Percentiles rank a stretch among this genome's conserved stretches.
Conservation (phyloP, 2,329 filamentous ascomycete species). For the Paraphaeosphaeria sporulosa region DNA sequence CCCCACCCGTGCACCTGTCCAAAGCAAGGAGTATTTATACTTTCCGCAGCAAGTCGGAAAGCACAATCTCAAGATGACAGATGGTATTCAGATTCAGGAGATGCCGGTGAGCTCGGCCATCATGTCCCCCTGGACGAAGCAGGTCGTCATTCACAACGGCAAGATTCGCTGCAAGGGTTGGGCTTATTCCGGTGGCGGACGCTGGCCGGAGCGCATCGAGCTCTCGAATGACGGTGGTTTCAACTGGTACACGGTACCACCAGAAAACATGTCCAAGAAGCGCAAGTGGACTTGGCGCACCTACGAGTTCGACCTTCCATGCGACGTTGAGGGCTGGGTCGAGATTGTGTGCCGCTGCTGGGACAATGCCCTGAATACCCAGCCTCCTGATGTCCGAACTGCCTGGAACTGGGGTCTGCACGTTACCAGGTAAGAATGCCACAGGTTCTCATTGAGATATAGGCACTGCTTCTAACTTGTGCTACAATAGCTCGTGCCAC, state of each 20-base stretch:
- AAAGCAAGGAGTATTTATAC: no score
- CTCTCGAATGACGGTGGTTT: constrained; percentile 69
- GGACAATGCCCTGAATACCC: constrained; percentile 57
- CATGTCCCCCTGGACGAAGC: constrained; percentile 70
- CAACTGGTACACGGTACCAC: constrained; percentile 69
- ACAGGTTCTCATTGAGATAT: no score
- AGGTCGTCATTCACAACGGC: constrained; percentile 65
- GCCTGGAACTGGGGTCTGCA: constrained; percentile 71
- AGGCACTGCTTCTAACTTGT: no score
- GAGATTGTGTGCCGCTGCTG: constrained; percentile 54
- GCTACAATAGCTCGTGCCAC: constrained; percentile 67
- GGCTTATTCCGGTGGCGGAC: constrained; percentile 52
- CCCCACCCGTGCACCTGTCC: no score
- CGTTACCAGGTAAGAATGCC: no score
- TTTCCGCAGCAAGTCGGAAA: no score
- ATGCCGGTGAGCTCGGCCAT: constrained; percentile 75
- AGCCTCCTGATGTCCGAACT: constrained; percentile 53
- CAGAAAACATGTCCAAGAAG: constrained; percentile 67
- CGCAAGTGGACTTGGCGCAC: constrained; percentile 68
- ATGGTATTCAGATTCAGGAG: constrained; percentile 72
- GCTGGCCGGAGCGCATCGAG: constrained; percentile 67
- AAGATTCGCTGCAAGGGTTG: constrained; percentile 61
- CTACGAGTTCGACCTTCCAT: constrained; percentile 70
- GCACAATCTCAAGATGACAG: no score
- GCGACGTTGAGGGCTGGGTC: constrained; percentile 58